Evolutionary conservation across 371 early-diverging fungal genomes (phyloP).

Genomic region (Sporodiniella umbellata): DNA sequence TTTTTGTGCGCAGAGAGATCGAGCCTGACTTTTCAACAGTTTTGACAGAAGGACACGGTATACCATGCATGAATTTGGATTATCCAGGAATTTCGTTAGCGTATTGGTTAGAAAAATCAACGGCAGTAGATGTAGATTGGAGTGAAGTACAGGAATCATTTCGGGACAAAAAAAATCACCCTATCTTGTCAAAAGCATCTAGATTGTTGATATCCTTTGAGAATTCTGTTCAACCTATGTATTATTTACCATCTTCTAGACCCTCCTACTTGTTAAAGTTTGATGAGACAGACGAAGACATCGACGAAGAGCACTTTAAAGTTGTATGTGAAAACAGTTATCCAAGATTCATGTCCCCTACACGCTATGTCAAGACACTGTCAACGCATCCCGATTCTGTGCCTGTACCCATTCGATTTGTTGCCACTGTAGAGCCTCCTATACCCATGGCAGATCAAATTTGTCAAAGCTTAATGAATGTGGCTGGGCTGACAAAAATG

Average conservation of each 20-base stretch:
- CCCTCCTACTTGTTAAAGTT: constrained; percentile 24
- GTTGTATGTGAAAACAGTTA: constrained; percentile 24
- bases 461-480: constrained; percentile 28
- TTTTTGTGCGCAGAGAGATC: background rate
- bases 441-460: constrained; percentile 30
- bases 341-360: constrained; percentile 25
- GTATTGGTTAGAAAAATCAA: constrained; percentile 49
- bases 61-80: constrained; percentile 47
- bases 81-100: constrained; percentile 55
- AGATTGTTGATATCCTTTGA: constrained; percentile 36
- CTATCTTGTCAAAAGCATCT: constrained; percentile 10
- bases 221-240: constrained; percentile 23
- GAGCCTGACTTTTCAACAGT: constrained; percentile 30
- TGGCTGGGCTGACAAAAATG: constrained; percentile 21
- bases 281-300: constrained; percentile 34
- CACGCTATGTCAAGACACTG: constrained; percentile 29
- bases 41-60: constrained; percentile 53
- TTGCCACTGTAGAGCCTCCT: constrained; percentile 38
- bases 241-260: constrained; percentile 25
- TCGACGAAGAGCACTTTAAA: constrained; percentile 23
- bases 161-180: constrained; percentile 10
- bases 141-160: constrained; percentile 18
- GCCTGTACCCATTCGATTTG: constrained; percentile 38
- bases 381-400: constrained; percentile 18
- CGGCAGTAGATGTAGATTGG: constrained; percentile 39